Base-by-base conservation (phyloP, 495 filamentous ascomycete genomes). In the Penicillium malachiteum region DNA sequence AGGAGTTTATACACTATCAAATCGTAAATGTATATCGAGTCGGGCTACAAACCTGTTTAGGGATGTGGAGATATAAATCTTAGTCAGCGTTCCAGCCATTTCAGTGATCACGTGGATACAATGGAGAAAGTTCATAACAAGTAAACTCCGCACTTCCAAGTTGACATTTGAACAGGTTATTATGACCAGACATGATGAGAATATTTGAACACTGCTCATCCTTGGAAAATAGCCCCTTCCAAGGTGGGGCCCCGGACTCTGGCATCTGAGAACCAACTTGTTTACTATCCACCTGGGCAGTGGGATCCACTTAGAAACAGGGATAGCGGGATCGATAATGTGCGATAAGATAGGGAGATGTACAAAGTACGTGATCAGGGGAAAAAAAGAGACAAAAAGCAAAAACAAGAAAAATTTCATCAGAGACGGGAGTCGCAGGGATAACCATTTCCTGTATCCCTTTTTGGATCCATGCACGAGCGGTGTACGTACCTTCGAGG, bases 11-110 rank as follows among this genome's bases (percentile, higher is more conserved):
- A 7, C 39, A 41, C 14, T 2, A n/a, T 21, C 43, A 31, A 10
- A 31, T 11, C 8, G 31, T 12, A 30, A 3, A 45, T n/a, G 11
- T 41, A 7, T 41, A 16, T 17, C 12, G 14, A 14, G 35, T 41
- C 11, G 26, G 10, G 7, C 12, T 3, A 13, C 33, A 48, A 61
- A 61, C 58, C 58, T 48, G 54, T 61, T 61, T 54, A 48, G 48
- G 40, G 30, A 48, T 45, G 58, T 56, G 58, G 58, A 50, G 58
- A 60, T 21, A 26, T 26, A 26, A 4, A 26, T 26, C 21, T 26
- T 26, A 26, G 21, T 26, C 9, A 31, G 7, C 8, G 26, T n/a
- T 46, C 26, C 43, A 46, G 43, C 43, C 43, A n/a, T 13, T 46
- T 46, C 46, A 56, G 46, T 7, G 13, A 39, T 56, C 54, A 56